These are phyloP conservation scores for Gentiana dahurica DNA, from an alignment of 257 asterid genomes.

Conservation along the genomic window DNA sequence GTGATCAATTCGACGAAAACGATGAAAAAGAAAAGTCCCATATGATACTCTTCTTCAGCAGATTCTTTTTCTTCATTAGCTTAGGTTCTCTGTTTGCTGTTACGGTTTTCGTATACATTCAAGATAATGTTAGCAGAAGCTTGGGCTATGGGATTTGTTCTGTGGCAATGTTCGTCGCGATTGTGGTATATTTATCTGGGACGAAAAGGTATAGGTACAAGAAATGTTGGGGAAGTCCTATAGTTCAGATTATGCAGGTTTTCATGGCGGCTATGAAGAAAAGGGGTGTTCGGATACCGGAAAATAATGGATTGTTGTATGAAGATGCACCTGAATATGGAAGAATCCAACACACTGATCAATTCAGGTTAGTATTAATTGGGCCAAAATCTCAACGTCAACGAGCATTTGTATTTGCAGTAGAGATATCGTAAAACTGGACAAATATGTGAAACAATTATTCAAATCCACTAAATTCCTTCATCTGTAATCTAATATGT, in stretches of 20 bases:
- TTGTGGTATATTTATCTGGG: slow-evolving; percentile 23
- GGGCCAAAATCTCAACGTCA: too few species aligned
- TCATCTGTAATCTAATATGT: too few species aligned
- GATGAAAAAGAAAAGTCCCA: slow-evolving; percentile 23
- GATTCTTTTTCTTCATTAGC: slow-evolving; percentile 37
- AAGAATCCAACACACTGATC: slow-evolving; percentile 21
- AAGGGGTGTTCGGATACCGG: slow-evolving; percentile 23
- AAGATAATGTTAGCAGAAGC: slow-evolving; percentile 26
- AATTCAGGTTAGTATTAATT: slow-evolving; percentile 17
- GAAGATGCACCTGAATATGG: slow-evolving; percentile 18
- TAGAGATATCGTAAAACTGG: too few species aligned
- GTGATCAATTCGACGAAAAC: slow-evolving; percentile 34
- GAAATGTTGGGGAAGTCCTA: slow-evolving; percentile 23
- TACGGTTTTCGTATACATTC: slow-evolving; percentile 30
- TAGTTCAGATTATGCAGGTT: slow-evolving; percentile 25
- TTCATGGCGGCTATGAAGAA: slow-evolving; percentile 24
- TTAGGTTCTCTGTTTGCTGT: slow-evolving; percentile 36
- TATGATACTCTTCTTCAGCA: slow-evolving; percentile 28
- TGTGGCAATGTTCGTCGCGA: slow-evolving; percentile 23
- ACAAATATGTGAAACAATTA: too few species aligned
- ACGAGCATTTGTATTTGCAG: too few species aligned
- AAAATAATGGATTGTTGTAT: slow-evolving; percentile 9
- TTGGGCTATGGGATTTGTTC: slow-evolving; percentile 41
- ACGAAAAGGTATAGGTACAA: slow-evolving; percentile 27
- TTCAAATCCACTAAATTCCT: too few species aligned